A percentile compares a stretch with the other conserved stretches of the same genome.
These are phyloP conservation scores for Strigomonas galati DNA, from an alignment of 208 protist genomes.

Conservation along the genomic window DNA sequence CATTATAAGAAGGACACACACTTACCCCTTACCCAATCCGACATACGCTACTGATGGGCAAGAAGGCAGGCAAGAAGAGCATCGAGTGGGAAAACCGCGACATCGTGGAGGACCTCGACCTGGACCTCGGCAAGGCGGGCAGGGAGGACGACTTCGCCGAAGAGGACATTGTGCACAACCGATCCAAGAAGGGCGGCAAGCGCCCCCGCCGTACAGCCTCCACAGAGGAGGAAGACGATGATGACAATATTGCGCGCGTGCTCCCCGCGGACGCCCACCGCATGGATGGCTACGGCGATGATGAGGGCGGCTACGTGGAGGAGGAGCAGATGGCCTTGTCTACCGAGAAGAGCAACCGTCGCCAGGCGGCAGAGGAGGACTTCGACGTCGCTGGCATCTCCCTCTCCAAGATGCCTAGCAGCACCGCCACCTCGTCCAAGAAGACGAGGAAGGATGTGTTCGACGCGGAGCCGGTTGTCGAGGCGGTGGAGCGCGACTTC, in stretches of 20 bases:
- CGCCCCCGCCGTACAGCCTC: constrained; percentile 13
- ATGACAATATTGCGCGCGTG: constrained; percentile 13
- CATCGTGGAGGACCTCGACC: constrained; percentile 76
- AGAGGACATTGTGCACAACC: constrained; percentile 72
- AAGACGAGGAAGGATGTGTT: constrained; percentile 27
- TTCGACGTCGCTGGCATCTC: constrained; percentile 78
- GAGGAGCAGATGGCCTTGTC: constrained; percentile 76
- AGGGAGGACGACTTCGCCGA: constrained; percentile 31
- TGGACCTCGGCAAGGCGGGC: constrained; percentile 46
- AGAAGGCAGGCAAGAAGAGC: constrained; percentile 11
- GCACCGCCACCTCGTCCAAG: constrained; percentile 13
- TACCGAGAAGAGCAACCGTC: constrained; percentile 55
- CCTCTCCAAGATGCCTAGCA: constrained; percentile 15
- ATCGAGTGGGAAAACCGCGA: constrained; percentile 19
- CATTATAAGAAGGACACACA: too few relatives aligned
- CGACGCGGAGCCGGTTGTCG: constrained; percentile 67
- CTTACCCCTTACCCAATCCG: too few relatives aligned
- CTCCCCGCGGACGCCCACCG: constrained; percentile 84
- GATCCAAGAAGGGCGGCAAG: constrained; percentile 19
- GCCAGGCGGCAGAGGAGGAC: constrained; percentile 59
- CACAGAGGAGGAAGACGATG: constrained; percentile 28
- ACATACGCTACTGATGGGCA: constrained; percentile 7
- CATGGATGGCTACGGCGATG: constrained; percentile 79
- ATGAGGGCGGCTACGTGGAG: constrained; percentile 77
- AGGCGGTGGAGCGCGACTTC: constrained; percentile 89